Percentiles rank a stretch among this genome's conserved stretches.
These are phyloP conservation scores for Plantago elongata DNA, from an alignment of 257 asterid species.

Conservation along the genomic window DNA sequence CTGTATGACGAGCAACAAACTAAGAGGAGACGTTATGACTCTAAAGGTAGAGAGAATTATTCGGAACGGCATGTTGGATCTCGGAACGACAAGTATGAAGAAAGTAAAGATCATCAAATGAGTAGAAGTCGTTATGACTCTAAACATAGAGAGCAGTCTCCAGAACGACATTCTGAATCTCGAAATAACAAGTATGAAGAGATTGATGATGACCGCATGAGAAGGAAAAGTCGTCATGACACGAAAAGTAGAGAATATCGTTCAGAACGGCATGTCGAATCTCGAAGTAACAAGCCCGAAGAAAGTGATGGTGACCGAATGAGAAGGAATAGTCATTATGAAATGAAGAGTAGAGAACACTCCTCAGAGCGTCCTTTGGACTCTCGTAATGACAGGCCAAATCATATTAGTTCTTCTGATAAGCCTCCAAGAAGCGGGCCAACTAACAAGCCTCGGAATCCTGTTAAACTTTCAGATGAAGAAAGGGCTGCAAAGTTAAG, in stretches of 20 bases:
- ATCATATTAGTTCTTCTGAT: constrained; percentile 26
- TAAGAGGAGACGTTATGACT: constrained; percentile 18
- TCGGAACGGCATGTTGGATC: constrained; percentile 34
- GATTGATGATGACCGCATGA: constrained; percentile 17
- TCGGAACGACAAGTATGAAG: constrained; percentile 19
- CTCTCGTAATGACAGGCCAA: constrained; percentile 24
- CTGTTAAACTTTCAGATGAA: constrained; percentile 72
- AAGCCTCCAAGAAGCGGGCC: constrained; percentile 39
- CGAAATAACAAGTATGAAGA: constrained; percentile 18
- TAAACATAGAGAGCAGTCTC: constrained; percentile 27
- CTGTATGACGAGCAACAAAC: constrained; percentile 17
- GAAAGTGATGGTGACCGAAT: constrained; percentile 18
- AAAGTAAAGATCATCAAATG: constrained; percentile 16
- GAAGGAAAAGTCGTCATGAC: constrained; percentile 20
- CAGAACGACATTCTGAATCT: constrained; percentile 33
- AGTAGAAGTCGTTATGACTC: constrained; percentile 18
- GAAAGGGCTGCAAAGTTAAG: constrained; percentile 80
- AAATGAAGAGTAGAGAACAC: constrained; percentile 24
- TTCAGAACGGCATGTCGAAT: constrained; percentile 34
- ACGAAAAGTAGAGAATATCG: constrained; percentile 23
- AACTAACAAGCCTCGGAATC: constrained; percentile 31
- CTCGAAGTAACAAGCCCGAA: constrained; percentile 22
- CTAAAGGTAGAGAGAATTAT: constrained; percentile 25
- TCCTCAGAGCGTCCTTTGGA: constrained; percentile 34
- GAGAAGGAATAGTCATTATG: constrained; percentile 16